phyloP scores from a whole-genome alignment of 2,329 filamentous ascomycete species.

The Colletotrichum sp. region DNA sequence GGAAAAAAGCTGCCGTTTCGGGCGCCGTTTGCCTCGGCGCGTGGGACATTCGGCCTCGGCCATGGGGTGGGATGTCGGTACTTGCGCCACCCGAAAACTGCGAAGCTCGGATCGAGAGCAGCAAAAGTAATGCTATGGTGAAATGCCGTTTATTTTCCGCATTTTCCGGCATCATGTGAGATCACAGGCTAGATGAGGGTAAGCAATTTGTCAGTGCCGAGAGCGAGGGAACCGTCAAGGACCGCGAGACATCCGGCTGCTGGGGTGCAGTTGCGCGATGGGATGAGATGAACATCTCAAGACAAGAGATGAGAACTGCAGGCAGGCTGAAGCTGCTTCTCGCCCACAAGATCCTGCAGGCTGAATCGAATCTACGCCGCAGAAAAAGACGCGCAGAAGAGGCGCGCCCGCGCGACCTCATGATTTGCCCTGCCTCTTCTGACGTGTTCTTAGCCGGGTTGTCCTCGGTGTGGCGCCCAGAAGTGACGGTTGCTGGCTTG shows the following conservation, averaged over 20 bases:
- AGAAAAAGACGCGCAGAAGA: background rate
- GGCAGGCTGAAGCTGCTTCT: background rate
- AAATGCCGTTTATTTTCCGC: background rate
- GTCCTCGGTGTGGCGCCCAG: background rate
- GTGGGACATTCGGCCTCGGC: background rate
- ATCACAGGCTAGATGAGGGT: background rate
- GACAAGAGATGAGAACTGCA: background rate
- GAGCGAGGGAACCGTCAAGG: background rate
- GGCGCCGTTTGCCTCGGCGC: background rate
- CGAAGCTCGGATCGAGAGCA: background rate
- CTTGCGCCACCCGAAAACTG: background rate
- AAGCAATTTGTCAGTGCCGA: background rate
- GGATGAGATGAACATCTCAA: background rate
- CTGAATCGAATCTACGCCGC: background rate
- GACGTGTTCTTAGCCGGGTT: slow-evolving; percentile 4
- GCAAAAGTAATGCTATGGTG: background rate
- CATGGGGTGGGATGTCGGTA: background rate
- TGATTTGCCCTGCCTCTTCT: background rate
- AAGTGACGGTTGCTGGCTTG: background rate
- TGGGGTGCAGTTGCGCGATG: background rate
- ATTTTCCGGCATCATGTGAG: background rate
- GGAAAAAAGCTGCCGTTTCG: background rate
- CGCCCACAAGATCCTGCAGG: background rate
- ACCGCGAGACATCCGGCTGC: background rate
- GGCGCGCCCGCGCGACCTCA: background rate